phyloP scores from a whole-genome alignment of 2,329 filamentous ascomycete genomes.

The Cladosporium phlei region DNA sequence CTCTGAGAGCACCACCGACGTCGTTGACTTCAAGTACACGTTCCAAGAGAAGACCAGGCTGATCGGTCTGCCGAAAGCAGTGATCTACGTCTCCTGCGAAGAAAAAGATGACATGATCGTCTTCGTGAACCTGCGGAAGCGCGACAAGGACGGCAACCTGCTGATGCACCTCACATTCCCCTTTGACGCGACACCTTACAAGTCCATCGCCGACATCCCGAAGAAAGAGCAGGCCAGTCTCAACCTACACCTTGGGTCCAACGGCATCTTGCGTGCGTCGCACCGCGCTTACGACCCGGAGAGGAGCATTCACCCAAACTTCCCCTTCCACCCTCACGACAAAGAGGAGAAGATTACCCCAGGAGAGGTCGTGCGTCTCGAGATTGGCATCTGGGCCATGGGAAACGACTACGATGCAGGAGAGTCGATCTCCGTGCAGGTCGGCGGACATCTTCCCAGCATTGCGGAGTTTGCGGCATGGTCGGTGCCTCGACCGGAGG shows the following conservation, averaged over 20 bases:
- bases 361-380: constrained; percentile 41
- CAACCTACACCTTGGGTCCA: constrained; percentile 16
- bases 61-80: constrained; percentile 45
- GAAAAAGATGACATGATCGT: constrained; percentile 21
- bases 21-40: constrained; percentile 34
- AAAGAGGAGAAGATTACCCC: constrained; percentile 37
- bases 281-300: constrained; percentile 15
- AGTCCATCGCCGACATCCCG: constrained; percentile 37
- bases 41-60: constrained; percentile 39
- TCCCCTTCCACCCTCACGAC: constrained; percentile 18
- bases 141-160: constrained; percentile 15
- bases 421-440: constrained; percentile 26
- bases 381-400: constrained; percentile 47
- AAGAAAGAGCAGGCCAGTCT: constrained; percentile 30
- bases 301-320: constrained; percentile 15
- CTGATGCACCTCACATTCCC: constrained; percentile 19
- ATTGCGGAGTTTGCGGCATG: constrained; percentile 40
- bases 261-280: constrained; percentile 18
- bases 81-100: constrained; percentile 38
- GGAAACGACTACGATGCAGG: constrained; percentile 44
- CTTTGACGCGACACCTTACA: constrained; percentile 18
- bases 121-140: constrained; percentile 20
- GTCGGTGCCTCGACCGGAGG: constrained; percentile 36
- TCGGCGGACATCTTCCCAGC: constrained; percentile 22
- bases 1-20: constrained; percentile 18